Evolutionary conservation across 2,329 filamentous ascomycete genomes (phyloP), one percentile per base, ranked within the genome.

Genomic region (Onygenales sp.): DNA sequence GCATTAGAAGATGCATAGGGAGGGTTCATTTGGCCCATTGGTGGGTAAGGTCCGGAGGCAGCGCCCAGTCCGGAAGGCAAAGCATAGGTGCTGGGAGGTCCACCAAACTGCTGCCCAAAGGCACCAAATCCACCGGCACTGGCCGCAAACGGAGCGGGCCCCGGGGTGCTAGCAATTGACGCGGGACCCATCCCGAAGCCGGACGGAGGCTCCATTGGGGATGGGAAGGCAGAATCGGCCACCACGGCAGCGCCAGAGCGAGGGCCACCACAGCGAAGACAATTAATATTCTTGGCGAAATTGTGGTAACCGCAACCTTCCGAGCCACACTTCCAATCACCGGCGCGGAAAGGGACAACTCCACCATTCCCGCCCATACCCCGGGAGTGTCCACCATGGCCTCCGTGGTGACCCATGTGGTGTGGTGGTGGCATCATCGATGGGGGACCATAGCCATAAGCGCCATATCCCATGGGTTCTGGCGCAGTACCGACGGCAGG

Each of bases 211-310:
- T 95, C 90, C 86, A 96, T 95, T 17, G 88, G 85, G 9, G 89
- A 91, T 11, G 89, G 86, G 72, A 93, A 95, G 43, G 88, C 89
- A 41, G 90, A 92, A 70, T 97, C 93, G 33, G 92, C 92, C 54
- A 97, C 89, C 50, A 98, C 88, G 13, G 92, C 91, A 55, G 93
- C 93, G 58, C 88, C 89, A 57, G 92, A 92, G 63, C 93, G 89
- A 70, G 90, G 94, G 51, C 92, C 93, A 69, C 93, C 93, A 68
- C 93, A 98, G 56, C 93, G 88, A 58, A 98, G 82, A 72, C 93
- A 98, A 73, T 89, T 95, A 54, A 97, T 92, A 65, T 98, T 98
- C 82, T 98, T 98, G 57, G 93, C 93, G 68, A 98, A 98, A 76
- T 98, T 98, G 78, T 98, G 93, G 72, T 98, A 98, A 55, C 88